A percentile compares a stretch with the other conserved stretches of the same genome.
Evolutionary conservation across 257 asterid genomes (phyloP).

Genomic region (Fraxinus excelsior): DNA sequence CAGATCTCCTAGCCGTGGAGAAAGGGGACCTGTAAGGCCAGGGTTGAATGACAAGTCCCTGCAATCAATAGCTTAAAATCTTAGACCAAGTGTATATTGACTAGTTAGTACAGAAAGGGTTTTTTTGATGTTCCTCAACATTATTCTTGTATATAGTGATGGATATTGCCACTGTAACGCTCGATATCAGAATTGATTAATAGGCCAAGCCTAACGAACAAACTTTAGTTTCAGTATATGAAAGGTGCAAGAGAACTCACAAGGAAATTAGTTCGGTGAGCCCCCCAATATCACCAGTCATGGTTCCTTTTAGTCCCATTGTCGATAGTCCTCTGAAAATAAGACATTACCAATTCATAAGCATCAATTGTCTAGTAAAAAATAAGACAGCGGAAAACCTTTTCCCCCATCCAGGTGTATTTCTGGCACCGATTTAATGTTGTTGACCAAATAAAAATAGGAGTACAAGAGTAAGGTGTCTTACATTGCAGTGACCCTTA

Average conservation of each 20-base stretch:
- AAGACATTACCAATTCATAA: neutral
- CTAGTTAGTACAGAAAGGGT: neutral
- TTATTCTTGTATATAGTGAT: neutral
- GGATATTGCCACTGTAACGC: neutral
- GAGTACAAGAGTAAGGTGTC: conserved; percentile 9
- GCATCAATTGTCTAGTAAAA: neutral
- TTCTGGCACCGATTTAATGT: neutral
- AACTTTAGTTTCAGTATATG: neutral
- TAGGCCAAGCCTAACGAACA: neutral
- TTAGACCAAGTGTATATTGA: neutral
- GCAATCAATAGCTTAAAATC: conserved; percentile 25
- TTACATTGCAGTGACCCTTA: conserved; percentile 73
- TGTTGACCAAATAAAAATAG: neutral
- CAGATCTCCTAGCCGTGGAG: conserved; percentile 84
- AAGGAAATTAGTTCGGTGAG: conserved; percentile 66
- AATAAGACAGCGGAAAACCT: neutral
- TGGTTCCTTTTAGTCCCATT: conserved; percentile 74
- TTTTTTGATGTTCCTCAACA: neutral
- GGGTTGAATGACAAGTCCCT: conserved; percentile 90
- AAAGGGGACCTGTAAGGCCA: conserved; percentile 74
- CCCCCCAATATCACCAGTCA: conserved; percentile 85
- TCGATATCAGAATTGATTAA: neutral
- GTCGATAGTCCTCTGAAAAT: conserved; percentile 78
- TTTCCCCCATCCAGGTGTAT: neutral
- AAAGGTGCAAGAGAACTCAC: conserved; percentile 49